Base-by-base conservation (phyloP, 2,329 filamentous ascomycete species). In the Magnaporthiopsis poae region DNA sequence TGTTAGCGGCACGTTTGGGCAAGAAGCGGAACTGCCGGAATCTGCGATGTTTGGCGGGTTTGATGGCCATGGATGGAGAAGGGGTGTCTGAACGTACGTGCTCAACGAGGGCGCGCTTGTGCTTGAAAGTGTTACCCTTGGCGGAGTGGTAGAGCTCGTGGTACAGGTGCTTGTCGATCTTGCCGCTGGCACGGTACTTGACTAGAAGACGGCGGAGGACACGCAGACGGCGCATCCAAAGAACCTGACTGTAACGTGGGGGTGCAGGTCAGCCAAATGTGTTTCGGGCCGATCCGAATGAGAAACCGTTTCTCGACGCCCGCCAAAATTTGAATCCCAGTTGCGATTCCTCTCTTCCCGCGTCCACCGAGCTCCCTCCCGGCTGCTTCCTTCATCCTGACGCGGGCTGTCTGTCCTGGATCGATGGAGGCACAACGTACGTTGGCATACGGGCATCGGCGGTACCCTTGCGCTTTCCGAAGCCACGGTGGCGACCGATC, bases 121-220 rank as follows among this genome's bases (percentile, higher is more conserved):
- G 95, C 93, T 99, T 99, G 91, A 99, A 99, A 82, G 95, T 94
- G 90, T 99, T 99, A 96, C 95, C 96, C 93, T 99, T 99, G 90
- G 91, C 95, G 81, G 96, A 86, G 84, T 97, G 95, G 89, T 99
- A 99, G 75, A 99, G 92, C 86, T 98, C 93, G 89, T 99, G 95
- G 89, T 99, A 99, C 71, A 99, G 92, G 88, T 99, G 95, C 90
- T 99, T 99, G 87, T 99, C 95, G 81, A 99, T 99, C 91, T 99
- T 99, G 83, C 96, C 96, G 78, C 90, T 91, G 82, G 94, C 94
- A 84, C 95, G 95, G 88, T 99, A 99, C 88, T 98, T 98, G 87
- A 97, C 95, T 75, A 99, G 87, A 70, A 99, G 91, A 81, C 95
- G 95, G 81, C 95, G 94, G 84, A 99, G 93, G 81, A 99, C 94